Base-by-base conservation (phyloP, 768 basidiomycete species). In the Pulveroboletus sp. region DNA sequence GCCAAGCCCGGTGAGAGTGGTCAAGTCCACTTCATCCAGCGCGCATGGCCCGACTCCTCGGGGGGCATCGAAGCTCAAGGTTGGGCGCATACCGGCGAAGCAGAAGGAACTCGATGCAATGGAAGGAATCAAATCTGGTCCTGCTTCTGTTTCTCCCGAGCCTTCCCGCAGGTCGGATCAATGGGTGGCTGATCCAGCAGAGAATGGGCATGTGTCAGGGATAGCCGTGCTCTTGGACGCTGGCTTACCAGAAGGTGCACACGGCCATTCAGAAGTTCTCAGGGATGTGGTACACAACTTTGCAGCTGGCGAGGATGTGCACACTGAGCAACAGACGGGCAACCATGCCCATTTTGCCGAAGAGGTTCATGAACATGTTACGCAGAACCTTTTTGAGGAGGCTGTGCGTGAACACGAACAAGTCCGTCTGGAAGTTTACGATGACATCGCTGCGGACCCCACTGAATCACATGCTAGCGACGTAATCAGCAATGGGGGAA, bases 1-100 rank as follows among this genome's bases (percentile, higher is more conserved):
- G 34, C 39, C 52, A 12, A 60, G 56, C 21, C 58, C 65, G 29
- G 47, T 60, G 5, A 57, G 51, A 36, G 52, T 74, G 11, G 50
- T 64, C 10, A 62, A 70, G 39, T 57, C 70, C 19, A 52, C 64
- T 39, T 47, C 65, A 45, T 19, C 56, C 27, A 70, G 69, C 44
- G 52, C 63, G 44, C 62, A 68, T 35, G 21, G 16, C 10, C 45
- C 64, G 7, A 45, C 58, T 25, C 59, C 68, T 27, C 67, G 69
- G 37, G 69, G 61, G 7, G 50, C 56, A 6, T 57, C 69, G 8
- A 67, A 60, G 56, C 35, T 59, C 34, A 66, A 55, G 34, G 66
- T 45, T 56, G 65, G 35, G 40, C 65, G 39, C 23, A 58, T 39
- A 52, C 58, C 65, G 43, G 41, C 60, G 31, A 68, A 62, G 21